These are phyloP conservation scores for Suillus luteus DNA, from an alignment of 768 basidiomycete genomes.

Conservation along the genomic window DNA sequence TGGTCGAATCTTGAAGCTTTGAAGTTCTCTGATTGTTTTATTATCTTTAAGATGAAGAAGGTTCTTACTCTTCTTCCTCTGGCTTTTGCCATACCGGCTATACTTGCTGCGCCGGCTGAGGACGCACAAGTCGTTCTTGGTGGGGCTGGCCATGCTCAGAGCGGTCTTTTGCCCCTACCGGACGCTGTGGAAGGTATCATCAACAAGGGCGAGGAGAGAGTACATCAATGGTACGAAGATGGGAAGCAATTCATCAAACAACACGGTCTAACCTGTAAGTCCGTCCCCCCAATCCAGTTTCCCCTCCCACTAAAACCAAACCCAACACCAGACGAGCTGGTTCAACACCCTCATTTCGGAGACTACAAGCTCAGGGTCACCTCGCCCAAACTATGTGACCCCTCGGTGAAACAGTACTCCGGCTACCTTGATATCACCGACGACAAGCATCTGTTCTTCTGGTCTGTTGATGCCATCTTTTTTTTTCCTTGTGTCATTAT, in stretches of 20 bases:
- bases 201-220: slow-evolving; percentile 44
- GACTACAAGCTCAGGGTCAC: slow-evolving; percentile 61
- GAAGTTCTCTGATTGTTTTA: too few relatives aligned
- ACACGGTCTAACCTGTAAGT: slow-evolving; percentile 72
- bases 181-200: slow-evolving; percentile 46
- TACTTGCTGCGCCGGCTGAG: slow-evolving; percentile 39
- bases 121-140: slow-evolving; percentile 49
- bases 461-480: slow-evolving; percentile 44
- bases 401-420: slow-evolving; percentile 70
- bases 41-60: slow-evolving; percentile 38
- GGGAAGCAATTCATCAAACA: slow-evolving; percentile 70
- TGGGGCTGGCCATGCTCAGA: slow-evolving; percentile 24
- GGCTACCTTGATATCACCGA: slow-evolving; percentile 84
- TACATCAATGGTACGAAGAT: slow-evolving; percentile 63
- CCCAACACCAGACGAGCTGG: slow-evolving; percentile 52
- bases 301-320: slow-evolving; percentile 9
- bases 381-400: slow-evolving; percentile 75
- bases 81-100: slow-evolving; percentile 34
- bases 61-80: slow-evolving; percentile 36
- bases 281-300: neutral
- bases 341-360: slow-evolving; percentile 54
- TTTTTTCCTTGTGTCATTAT: neutral
- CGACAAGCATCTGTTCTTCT: slow-evolving; percentile 86
- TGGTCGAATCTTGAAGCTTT: neutral
- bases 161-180: slow-evolving; percentile 37